Evolutionary conservation across 2,329 filamentous ascomycete species (phyloP).

Genomic region (Stenocarpella maydis): DNA sequence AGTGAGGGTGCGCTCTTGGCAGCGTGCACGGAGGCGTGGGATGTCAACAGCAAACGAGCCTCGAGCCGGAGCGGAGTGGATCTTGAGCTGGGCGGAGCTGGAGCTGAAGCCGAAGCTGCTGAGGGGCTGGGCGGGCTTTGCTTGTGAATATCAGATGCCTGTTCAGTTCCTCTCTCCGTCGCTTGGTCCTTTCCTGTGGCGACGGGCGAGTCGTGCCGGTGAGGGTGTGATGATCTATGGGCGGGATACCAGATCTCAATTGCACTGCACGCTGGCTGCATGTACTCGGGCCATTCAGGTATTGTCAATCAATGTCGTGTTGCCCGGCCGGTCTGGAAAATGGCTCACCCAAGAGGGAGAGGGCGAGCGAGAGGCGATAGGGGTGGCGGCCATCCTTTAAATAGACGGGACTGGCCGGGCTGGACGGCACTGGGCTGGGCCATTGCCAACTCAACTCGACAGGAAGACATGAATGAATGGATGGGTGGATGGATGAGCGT

Average conservation of each 20-base stretch:
- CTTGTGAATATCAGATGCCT: constrained; percentile 16
- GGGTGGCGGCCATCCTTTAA: constrained; percentile 18
- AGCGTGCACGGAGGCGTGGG: not conserved
- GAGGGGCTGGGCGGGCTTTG: not conserved
- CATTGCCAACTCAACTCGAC: not conserved
- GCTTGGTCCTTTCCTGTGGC: not conserved
- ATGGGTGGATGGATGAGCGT: not conserved
- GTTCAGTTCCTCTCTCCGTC: too few relatives aligned
- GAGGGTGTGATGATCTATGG: not conserved
- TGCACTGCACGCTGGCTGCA: not conserved
- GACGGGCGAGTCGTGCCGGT: not conserved
- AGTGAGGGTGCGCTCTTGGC: not conserved
- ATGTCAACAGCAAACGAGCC: not conserved
- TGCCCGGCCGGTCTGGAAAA: not conserved
- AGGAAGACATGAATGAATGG: not conserved
- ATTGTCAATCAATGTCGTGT: not conserved
- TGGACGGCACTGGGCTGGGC: too few relatives aligned
- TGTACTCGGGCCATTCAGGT: not conserved
- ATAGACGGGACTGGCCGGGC: not conserved
- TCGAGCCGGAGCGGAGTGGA: too few relatives aligned
- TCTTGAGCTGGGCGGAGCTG: not conserved
- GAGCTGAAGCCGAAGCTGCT: not conserved
- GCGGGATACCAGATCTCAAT: not conserved
- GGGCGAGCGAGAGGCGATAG: not conserved
- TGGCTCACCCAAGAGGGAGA: not conserved